Base-by-base conservation (phyloP, 352 stramenopile genomes). In the Pythium dissotocum region DNA sequence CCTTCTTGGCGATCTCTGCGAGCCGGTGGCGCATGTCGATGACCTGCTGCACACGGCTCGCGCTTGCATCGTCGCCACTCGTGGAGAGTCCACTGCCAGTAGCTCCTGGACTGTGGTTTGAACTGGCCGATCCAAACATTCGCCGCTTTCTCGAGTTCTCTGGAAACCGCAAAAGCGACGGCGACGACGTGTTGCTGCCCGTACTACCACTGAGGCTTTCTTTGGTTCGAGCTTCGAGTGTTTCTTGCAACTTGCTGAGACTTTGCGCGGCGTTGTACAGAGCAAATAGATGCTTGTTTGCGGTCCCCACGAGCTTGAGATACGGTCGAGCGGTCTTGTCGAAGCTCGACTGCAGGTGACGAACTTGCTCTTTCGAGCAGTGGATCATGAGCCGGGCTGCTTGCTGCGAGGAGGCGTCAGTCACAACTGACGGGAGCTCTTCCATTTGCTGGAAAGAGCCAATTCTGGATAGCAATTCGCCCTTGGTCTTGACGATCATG, bases 1-100 rank as follows among this genome's bases (percentile, higher is more conserved):
- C 69, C 49, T 80, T 82, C 67, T 82, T 82, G 13, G 73, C 62
- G 59, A 80, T 71, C 44, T 80, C 76, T 2, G 67, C 58, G 18
- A 83, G 36, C n/a, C 64, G 73, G 42, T 77, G 69, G 21, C 65
- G 53, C 40, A 72, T 55, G 38, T 77, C 70, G 44, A 83, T 65
- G 16, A 38, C 55, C 13, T 71, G 71, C 62, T 83, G 67, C 7
- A 83, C 70, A 12, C 52, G 49, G 16, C 69, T 65, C n/a, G 75
- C 42, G 21, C 66, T 59, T 5, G 38, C 49, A 13, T 21, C 42
- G 18, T 28, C 28, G 4, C 10, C 10, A 14, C 13, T 40, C 12
- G 35, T 32, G 8, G 18, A 42, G 28, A 42, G 24, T 5, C 26
- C 54, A 52, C 54, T 42, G 21, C 16, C n/a, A 14, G 3, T 44